A percentile compares a stretch with the other conserved stretches of the same genome.
Evolutionary conservation across 768 basidiomycete species (phyloP).

Genomic region (Dioszegia aurantiaca): DNA sequence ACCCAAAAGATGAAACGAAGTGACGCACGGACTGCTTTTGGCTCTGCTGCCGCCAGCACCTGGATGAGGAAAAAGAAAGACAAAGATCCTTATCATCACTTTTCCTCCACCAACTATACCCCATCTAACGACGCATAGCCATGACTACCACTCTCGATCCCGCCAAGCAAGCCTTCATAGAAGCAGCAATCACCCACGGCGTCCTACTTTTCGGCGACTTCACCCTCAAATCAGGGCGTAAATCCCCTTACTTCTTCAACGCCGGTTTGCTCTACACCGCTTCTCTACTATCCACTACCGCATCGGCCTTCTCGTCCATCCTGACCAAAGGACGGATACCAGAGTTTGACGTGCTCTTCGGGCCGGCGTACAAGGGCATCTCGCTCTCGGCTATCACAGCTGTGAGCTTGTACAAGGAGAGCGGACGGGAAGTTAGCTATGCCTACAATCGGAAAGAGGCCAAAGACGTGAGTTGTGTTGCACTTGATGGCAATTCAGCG

Average conservation of each 20-base stretch:
- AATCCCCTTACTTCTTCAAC: conserved; percentile 96
- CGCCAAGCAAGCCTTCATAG: conserved; percentile 52
- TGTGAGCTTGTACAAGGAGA: conserved; percentile 66
- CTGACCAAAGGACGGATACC: conserved; percentile 62
- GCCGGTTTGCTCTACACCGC: conserved; percentile 84
- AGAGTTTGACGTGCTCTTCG: conserved; percentile 80
- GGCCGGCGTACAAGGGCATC: conserved; percentile 97
- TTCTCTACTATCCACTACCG: conserved; percentile 70
- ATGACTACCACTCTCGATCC: conserved; percentile 31
- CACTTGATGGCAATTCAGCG: background rate
- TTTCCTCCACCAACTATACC: no score
- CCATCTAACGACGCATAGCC: no score
- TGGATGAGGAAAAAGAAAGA: no score
- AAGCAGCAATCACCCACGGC: conserved; percentile 48
- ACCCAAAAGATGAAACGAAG: conserved; percentile 1
- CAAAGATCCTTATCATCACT: no score
- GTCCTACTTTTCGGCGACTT: conserved; percentile 73
- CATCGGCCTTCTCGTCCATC: conserved; percentile 77
- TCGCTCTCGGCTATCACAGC: conserved; percentile 82
- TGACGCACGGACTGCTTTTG: background rate
- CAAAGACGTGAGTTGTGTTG: conserved; percentile 64
- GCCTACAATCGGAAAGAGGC: conserved; percentile 93
- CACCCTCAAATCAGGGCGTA: conserved; percentile 93
- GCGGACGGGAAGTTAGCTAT: conserved; percentile 69
- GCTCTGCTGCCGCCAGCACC: background rate